Percentiles rank a stretch among this genome's conserved stretches.
These are phyloP conservation scores for Arachis hypogaea DNA, from an alignment of 306 rosid species.

Conservation along the genomic window DNA sequence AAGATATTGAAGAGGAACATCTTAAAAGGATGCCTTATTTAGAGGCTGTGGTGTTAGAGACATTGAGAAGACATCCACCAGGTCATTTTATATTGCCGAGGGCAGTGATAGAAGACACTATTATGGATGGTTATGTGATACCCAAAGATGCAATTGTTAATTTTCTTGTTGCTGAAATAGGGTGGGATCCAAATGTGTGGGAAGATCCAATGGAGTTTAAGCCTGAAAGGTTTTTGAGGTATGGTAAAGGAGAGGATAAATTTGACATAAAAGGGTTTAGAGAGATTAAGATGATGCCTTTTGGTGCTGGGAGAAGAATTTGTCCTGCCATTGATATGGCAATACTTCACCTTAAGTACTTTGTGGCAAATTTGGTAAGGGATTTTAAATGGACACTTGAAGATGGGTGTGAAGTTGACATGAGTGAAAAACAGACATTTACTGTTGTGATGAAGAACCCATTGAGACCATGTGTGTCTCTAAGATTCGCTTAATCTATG, in stretches of 20 bases:
- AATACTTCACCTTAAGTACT: conserved; percentile 51
- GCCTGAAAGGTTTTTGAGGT: conserved; percentile 58
- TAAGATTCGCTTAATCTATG: conserved; percentile 30
- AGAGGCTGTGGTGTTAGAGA: conserved; percentile 56
- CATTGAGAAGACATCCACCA: conserved; percentile 57
- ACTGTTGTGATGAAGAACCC: conserved; percentile 63
- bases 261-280: conserved; percentile 56
- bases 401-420: conserved; percentile 55
- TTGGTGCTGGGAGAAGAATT: conserved; percentile 65
- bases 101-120: conserved; percentile 49
- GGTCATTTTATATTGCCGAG: conserved; percentile 60
- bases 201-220: conserved; percentile 65
- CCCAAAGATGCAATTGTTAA: conserved; percentile 58
- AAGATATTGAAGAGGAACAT: conserved; percentile 55
- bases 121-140: conserved; percentile 47
- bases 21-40: conserved; percentile 56
- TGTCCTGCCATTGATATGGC: conserved; percentile 58
- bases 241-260: not conserved
- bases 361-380: conserved; percentile 59
- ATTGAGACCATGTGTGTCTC: conserved; percentile 43
- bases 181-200: conserved; percentile 64
- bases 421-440: conserved; percentile 53
- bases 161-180: conserved; percentile 60
- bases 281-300: conserved; percentile 69
- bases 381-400: conserved; percentile 49